Evolutionary conservation across 2,329 filamentous ascomycete genomes (phyloP), one percentile per base, ranked within the genome.

Genomic region (Sporothrix protearum): DNA sequence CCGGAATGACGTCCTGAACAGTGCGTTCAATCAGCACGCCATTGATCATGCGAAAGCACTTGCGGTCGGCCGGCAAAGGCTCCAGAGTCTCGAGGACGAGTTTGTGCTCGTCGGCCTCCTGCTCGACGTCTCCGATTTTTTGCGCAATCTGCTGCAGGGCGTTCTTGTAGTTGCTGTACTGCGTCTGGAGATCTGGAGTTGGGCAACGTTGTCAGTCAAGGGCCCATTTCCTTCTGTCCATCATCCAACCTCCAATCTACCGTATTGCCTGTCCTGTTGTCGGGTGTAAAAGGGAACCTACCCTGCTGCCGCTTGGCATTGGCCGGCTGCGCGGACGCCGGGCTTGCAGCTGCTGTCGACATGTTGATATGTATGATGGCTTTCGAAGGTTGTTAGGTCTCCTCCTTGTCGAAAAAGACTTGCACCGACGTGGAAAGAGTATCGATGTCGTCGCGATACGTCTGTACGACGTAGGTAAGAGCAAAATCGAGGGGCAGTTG

Each of bases 11-110:
- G 80, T 98, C 96, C 81, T 93, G 87, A 76, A 99, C 93, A 19
- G 95, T 98, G 76, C 94, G 88, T 84, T 99, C 96, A 70, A 97
- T 93, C 72, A 99, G 84, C 30, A 98, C 94, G 61, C 96, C 96
- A 81, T 99, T 98, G 81, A 99, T 96, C 88, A 99, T 93, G 77
- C 96, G 94, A 83, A 98, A 99, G 83, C 95, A 98, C 84, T 97
- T 99, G 78, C 96, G 92, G 76, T 97, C 92, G 75, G 86, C 87
- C 0, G 92, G 86, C 30, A 98, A 87, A 61, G 94, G 94, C 73
- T 91, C 87, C 74, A 99, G 84, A 3, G 95, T 98, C 79, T 98
- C 95, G 68, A 98, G 88, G 45, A 99, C 96, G 75, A 98, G 92
- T 96, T 97, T 98, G 85, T 99, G 96, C 81, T 99, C 96, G 81